Evolutionary conservation across 2,329 filamentous ascomycete species (phyloP), one percentile per base, ranked within the genome.

Genomic region (Neophaeococcomyces aloes): DNA sequence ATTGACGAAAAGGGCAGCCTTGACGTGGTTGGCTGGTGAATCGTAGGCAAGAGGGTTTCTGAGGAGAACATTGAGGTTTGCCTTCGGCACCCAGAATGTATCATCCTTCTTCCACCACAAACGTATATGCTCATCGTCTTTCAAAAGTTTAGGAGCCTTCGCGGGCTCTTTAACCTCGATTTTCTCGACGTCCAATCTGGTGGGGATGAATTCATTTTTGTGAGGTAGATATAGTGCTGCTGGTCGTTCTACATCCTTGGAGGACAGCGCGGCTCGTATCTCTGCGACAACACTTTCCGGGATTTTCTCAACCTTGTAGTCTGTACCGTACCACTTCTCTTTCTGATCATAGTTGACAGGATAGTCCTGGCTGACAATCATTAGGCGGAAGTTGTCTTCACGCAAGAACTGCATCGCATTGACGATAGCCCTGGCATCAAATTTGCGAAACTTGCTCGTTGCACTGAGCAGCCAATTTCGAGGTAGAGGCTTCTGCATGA

Each of bases 71-170:
- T 87, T 76, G 14, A 96, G 69, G 47, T 87, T 91, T 3, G 86
- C 91, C 62, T 94, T 94, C 7, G 91, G 91, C 7, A 96, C 91
- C 88, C 89, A 96, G 64, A 96, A 98, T 0, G 81, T 87, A 56
- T 98, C 91, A 57, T 98, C 91, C 65, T 96, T 96, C 70, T 98
- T 98, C 71, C 81, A 95, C 91, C 91, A 98, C 2, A 86, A 82
- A 23, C 88, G 79, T 1, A 85, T 79, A 27, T 79, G 68, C 4
- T 80, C 72, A 53, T 95, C 89, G 55, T 94, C 87, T 53, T 88
- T 80, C 49, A 98, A 81, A 18, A 98, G 71, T 48, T 80, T 82
- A 0, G 91, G 91, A 1, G 78, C 71, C 44, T 83, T 74, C 0
- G 80, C 70, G 1, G 87, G 83, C 53, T 84, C 76, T 19, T 78